Base-by-base conservation (phyloP, 2,329 filamentous ascomycete species). In the Orbilia oligospora region DNA sequence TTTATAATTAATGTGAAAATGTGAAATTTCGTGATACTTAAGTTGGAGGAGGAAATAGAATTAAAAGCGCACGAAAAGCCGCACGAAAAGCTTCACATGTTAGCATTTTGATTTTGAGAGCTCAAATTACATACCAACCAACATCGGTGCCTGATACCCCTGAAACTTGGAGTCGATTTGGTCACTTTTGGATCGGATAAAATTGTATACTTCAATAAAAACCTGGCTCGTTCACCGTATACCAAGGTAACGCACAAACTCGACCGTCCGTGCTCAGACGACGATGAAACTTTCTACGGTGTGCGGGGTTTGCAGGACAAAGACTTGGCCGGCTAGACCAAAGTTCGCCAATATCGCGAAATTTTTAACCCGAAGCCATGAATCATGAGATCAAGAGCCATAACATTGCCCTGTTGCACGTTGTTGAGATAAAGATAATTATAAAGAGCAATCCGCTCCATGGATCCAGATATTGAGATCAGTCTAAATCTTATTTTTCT, bases 231-330 rank as follows among this genome's bases (percentile, higher is more conserved):
- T 56, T 22, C 22, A 46, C 44, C 44, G 18, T 12, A 56, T 72
- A 72, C 69, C 58, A 72, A 65, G 24, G 55, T 41, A n/a, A n/a
- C 20, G 56, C 30, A 49, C 24, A 24, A 14, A 51, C 22, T 65
- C 12, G 2, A 48, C 38, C 24, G 61, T 73, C 70, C 33, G 70
- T 73, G 70, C 70, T 73, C 70, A 58, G 49, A 67, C 70, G 48
- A 67, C 49, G 46, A 73, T 73, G 70, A 73, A 73, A 73, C 70
- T 49, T 53, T 30, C n/a, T 30, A 27, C 49, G 44, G 66, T 44
- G n/a, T 65, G 69, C 51, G 67, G 53, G 67, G 53, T 38, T 71
- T 55, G 64, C 67, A 70, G 12, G n/a, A 22, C 41, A 71, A 18
- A 46, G 46, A 30, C 61, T 65, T 65, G 61, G 61, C 53, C 53